Conservation (phyloP, 257 asterid genomes). For the Buddleja alternifolia region DNA sequence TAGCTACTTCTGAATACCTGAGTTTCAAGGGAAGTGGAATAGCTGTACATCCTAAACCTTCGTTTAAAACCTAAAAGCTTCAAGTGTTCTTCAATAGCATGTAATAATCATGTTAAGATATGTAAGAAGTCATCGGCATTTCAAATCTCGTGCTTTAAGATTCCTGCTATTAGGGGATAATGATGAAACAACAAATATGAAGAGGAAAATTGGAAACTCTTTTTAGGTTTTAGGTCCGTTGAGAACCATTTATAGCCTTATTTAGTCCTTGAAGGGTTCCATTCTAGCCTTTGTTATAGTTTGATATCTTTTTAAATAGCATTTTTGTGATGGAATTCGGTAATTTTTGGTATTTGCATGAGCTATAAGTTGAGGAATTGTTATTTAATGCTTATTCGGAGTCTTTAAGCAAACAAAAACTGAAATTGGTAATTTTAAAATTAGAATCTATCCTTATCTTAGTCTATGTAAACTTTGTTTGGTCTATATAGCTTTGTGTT, state of each 20-base stretch:
- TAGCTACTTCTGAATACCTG: not conserved
- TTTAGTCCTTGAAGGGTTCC: not conserved
- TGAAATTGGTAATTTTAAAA: not conserved
- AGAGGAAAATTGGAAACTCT: not conserved
- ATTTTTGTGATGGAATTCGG: not conserved
- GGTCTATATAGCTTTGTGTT: too few species aligned
- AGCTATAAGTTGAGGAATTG: not conserved
- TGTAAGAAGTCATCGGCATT: not conserved
- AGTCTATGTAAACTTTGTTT: not conserved
- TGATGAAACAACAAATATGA: not conserved
- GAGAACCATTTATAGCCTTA: not conserved
- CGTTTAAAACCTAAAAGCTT: not conserved
- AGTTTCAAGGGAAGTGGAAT: not conserved
- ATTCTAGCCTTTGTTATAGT: not conserved
- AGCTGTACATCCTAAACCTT: not conserved
- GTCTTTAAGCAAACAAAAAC: not conserved
- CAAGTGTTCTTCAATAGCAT: not conserved
- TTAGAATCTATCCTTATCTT: not conserved
- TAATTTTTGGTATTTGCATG: not conserved
- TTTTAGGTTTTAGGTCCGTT: not conserved
- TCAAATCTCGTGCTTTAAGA: not conserved
- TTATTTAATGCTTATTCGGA: not conserved
- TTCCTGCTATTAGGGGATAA: not conserved
- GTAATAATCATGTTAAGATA: not conserved
- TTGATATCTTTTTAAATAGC: not conserved